These are phyloP conservation scores for Calonectria honghensis DNA, from an alignment of 2,329 filamentous ascomycete genomes.

Conservation along the genomic window DNA sequence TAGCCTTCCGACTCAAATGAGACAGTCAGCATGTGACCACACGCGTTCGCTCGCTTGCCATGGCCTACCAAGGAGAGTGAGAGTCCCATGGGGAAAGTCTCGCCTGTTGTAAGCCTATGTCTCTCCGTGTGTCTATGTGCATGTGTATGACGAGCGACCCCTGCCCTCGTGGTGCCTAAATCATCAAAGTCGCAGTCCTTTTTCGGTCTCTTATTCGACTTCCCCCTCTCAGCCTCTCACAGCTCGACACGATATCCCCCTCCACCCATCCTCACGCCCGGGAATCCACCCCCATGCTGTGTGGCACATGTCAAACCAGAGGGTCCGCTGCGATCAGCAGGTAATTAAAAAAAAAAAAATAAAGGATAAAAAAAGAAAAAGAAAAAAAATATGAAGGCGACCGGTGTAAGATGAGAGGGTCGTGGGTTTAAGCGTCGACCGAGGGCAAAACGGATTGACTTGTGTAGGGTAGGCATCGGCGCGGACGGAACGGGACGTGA, in stretches of 20 bases:
- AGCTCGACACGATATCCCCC: slow-evolving; percentile 57
- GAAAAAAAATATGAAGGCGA: not conserved
- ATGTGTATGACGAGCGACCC: slow-evolving; percentile 16
- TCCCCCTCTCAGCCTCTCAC: slow-evolving; percentile 55
- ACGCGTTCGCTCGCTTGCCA: not conserved
- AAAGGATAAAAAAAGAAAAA: not conserved
- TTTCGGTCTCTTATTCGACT: slow-evolving; percentile 36
- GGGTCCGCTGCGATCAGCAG: slow-evolving; percentile 8
- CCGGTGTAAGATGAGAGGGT: slow-evolving; percentile 24
- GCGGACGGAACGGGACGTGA: slow-evolving; percentile 37
- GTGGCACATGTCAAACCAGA: slow-evolving; percentile 51
- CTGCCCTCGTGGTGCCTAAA: slow-evolving; percentile 7
- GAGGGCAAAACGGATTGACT: not conserved
- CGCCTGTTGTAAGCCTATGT: slow-evolving; percentile 20
- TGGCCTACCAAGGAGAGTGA: not conserved
- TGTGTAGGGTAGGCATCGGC: slow-evolving; percentile 39
- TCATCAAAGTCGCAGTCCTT: slow-evolving; percentile 45
- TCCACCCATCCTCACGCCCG: slow-evolving; percentile 35
- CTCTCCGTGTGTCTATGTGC: not conserved
- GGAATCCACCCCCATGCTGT: slow-evolving; percentile 36
- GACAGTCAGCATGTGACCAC: slow-evolving; percentile 30
- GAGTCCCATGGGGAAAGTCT: slow-evolving; percentile 7
- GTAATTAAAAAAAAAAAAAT: slow-evolving; percentile 5
- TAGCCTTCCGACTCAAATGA: slow-evolving; percentile 20
- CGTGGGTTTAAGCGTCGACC: not conserved